phyloP scores from a whole-genome alignment of 257 asterid species.

The Striga asiatica region DNA sequence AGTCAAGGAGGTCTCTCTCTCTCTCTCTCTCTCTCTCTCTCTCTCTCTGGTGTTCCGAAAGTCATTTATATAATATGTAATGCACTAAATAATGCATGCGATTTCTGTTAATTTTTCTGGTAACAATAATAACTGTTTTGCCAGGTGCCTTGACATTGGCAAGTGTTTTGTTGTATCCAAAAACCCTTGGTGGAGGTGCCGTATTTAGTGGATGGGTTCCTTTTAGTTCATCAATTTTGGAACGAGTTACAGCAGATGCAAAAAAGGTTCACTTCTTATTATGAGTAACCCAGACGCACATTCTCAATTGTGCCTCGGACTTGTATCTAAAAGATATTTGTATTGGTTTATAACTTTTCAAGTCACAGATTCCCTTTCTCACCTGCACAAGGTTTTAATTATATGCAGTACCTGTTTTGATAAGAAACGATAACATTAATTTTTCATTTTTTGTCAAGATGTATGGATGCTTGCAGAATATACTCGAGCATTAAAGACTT shows the following conservation, averaged over 20 bases:
- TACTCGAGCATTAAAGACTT: neutral
- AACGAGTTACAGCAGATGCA: slow-evolving; percentile 57
- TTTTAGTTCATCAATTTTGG: slow-evolving; percentile 54
- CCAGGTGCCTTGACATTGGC: slow-evolving; percentile 92
- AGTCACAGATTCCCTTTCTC: neutral
- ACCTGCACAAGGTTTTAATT: no score
- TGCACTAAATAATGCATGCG: neutral
- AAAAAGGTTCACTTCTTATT: slow-evolving; percentile 38
- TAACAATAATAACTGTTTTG: slow-evolving; percentile 6
- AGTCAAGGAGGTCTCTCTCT: slow-evolving; percentile 83
- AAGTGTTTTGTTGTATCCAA: slow-evolving; percentile 78
- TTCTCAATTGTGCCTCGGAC: neutral
- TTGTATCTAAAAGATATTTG: neutral
- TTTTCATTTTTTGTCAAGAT: neutral
- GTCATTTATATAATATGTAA: neutral
- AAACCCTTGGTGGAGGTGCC: slow-evolving; percentile 91
- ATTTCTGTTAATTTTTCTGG: slow-evolving; percentile 4
- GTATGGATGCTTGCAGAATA: neutral
- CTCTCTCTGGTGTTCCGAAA: neutral
- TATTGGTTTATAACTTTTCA: no score
- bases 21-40: slow-evolving; percentile 14
- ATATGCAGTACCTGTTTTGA: neutral
- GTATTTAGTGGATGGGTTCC: slow-evolving; percentile 98
- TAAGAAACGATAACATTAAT: no score
- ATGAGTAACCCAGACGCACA: no score